Conservation (phyloP, 768 basidiomycete genomes). For the Macrolepiota fuliginosa region DNA sequence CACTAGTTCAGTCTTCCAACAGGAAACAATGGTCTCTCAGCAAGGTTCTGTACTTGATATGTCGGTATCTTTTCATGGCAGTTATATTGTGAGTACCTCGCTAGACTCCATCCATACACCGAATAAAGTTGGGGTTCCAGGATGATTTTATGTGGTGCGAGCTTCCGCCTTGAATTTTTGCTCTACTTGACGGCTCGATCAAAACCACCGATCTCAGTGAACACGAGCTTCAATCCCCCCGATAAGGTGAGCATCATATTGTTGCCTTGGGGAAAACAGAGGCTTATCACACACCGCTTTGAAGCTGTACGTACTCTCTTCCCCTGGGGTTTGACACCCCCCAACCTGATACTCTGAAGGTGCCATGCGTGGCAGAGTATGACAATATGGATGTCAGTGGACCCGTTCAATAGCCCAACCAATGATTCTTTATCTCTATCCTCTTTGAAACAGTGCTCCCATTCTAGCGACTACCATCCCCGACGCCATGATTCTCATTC, state of each 20-base stretch:
- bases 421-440: too few relatives aligned
- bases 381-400: neutral
- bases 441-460: neutral
- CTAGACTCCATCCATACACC: neutral
- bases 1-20: neutral
- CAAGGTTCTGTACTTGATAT: neutral
- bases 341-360: neutral
- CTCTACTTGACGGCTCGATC: neutral
- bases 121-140: neutral
- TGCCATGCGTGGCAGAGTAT: neutral
- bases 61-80: neutral
- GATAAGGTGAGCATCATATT: neutral
- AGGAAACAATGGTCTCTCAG: neutral
- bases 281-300: neutral
- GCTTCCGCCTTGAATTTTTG: too few relatives aligned
- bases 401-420: neutral
- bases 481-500: neutral
- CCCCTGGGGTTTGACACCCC: neutral
- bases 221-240: neutral
- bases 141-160: neutral
- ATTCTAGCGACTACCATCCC: neutral
- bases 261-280: neutral
- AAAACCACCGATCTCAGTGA: neutral
- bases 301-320: neutral
- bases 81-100: neutral